Conservation (phyloP, 2,329 filamentous ascomycete genomes). For the Pseudocercospora crystallina region DNA sequence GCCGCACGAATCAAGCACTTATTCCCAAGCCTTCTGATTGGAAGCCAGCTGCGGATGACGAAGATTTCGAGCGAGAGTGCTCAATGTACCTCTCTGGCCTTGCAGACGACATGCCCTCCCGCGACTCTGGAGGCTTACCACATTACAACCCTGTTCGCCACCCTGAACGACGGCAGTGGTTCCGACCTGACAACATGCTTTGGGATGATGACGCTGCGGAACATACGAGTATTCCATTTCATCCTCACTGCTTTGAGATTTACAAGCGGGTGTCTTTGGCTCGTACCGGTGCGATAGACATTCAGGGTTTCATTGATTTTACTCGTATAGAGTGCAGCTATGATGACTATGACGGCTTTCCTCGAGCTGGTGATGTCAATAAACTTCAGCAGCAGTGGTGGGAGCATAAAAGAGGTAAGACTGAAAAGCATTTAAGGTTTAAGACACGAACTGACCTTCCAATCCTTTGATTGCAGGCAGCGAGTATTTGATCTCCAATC, state of each 20-base stretch:
- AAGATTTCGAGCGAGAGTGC: slow-evolving; percentile 8
- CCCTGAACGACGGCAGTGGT: background rate
- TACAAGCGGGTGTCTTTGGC: slow-evolving; percentile 8
- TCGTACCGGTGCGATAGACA: background rate
- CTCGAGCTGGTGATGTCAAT: background rate
- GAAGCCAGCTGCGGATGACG: slow-evolving; percentile 5
- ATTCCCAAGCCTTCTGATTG: slow-evolving; percentile 1
- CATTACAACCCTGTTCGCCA: slow-evolving; percentile 9
- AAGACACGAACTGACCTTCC: too few relatives aligned
- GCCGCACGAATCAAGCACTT: slow-evolving; percentile 14
- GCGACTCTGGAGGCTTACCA: background rate
- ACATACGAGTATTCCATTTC: slow-evolving; percentile 13
- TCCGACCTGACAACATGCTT: background rate
- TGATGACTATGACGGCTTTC: slow-evolving; percentile 1
- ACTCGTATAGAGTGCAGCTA: slow-evolving; percentile 1
- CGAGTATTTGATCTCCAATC: slow-evolving; percentile 13
- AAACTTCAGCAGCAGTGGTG: slow-evolving; percentile 13
- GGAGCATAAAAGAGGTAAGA: slow-evolving; percentile 1
- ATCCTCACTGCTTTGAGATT: slow-evolving; percentile 19
- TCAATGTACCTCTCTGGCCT: slow-evolving; percentile 11
- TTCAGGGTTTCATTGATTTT: slow-evolving; percentile 11
- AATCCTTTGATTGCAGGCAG: too few relatives aligned
- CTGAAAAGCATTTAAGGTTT: too few relatives aligned
- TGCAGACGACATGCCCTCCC: slow-evolving; percentile 4
- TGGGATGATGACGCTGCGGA: background rate